Base-by-base conservation (phyloP, 768 basidiomycete genomes). In the Holtermannia corniformis region DNA sequence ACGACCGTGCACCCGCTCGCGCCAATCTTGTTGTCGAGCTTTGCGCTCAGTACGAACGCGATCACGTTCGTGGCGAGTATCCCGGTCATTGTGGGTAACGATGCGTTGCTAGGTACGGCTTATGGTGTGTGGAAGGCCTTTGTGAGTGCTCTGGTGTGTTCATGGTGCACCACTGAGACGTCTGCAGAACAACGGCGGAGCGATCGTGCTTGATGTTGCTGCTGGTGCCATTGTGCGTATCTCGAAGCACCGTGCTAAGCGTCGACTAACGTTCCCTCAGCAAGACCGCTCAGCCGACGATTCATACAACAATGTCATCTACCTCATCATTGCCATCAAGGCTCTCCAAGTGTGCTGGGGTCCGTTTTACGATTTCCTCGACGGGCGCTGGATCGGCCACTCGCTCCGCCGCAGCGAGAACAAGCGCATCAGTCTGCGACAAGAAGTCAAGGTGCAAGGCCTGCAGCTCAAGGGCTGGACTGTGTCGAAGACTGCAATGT, bases 51-150 rank as follows among this genome's bases (percentile, higher is more conserved):
- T 1, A 60, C 58, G 47, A 64, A 70, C 46, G 67, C 67, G 10
- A 54, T 72, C 22, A 58, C 66, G 0, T 70, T 68, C 52, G 63
- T 63, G 47, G 63, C 62, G 4, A 62, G 56, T 3, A 69, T 72
- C 45, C 69, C 68, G 3, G 50, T 69, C 1, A 27, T 70, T 37
- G 56, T 67, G 0, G 62, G 62, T 1, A 57, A 67, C 37, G 60
- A 64, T 43, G 46, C 50, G 7, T 54, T 65, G n/a, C 51, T 70
- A 14, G 68, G 68, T 10, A 70, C 68, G 1, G 68, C 68, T 1
- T 66, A 62, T 40, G 68, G 68, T 0, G 57, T 70, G 2, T 70
- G 68, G 68, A 70, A 65, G 49, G 58, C 65, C 12, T 70, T 70
- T 50, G 60, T 58, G 27, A 53, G 61, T 60, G 7, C 37, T 45